phyloP scores from a whole-genome alignment of 306 rosid genomes.

The Glycine tomentella region DNA sequence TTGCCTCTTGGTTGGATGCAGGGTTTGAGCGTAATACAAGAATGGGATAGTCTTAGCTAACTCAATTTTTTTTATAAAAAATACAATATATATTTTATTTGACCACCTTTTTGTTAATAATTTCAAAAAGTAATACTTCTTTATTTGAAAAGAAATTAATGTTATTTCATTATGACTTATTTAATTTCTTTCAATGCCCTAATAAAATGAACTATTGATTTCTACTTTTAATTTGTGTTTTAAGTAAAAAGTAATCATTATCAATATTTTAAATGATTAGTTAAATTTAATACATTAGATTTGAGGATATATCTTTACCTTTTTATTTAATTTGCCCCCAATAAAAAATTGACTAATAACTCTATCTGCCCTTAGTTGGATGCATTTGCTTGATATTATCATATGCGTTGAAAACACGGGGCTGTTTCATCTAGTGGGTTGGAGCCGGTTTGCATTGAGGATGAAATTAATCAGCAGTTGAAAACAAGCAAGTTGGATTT shows the following conservation, averaged over 20 bases:
- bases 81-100: too few relatives aligned
- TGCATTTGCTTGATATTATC: not conserved
- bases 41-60: not conserved
- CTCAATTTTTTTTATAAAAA: too few relatives aligned
- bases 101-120: not conserved
- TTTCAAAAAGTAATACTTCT: not conserved
- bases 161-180: not conserved
- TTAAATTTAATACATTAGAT: not conserved
- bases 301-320: not conserved
- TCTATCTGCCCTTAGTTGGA: not conserved
- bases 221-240: not conserved
- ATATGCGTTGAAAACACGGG: not conserved
- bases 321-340: not conserved
- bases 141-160: not conserved
- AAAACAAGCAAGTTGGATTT: not conserved
- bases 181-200: not conserved
- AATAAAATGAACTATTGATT: not conserved
- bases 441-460: not conserved
- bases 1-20: not conserved
- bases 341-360: not conserved
- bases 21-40: not conserved
- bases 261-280: not conserved
- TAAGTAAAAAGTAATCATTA: not conserved
- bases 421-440: not conserved
- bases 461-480: not conserved